Percentiles rank a stretch among this genome's conserved stretches.
Evolutionary conservation across 139 green algal genomes (phyloP).

Genomic region (Picochlorum sp.): DNA sequence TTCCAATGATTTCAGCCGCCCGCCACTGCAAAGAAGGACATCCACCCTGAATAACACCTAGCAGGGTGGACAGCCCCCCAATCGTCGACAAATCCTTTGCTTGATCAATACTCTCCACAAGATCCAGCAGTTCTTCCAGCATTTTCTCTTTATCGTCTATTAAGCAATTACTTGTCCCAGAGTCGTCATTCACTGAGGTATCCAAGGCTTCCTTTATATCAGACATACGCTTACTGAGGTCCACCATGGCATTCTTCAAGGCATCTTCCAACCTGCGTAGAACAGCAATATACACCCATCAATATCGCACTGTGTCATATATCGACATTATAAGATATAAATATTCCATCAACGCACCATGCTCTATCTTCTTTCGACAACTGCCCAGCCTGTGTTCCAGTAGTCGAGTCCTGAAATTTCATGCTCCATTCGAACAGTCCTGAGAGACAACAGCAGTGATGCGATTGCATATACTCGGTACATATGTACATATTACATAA

Average conservation of each 20-base stretch:
- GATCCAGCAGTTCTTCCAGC: conserved; percentile 74
- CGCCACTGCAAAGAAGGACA: conserved; percentile 45
- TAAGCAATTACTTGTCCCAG: not conserved
- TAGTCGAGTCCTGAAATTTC: conserved; percentile 34
- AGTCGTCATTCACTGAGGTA: not conserved
- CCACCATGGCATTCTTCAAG: conserved; percentile 50
- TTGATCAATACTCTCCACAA: conserved; percentile 66
- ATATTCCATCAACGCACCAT: conserved; percentile 21
- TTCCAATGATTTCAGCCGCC: conserved; percentile 66
- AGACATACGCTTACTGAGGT: conserved; percentile 58
- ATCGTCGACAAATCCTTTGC: conserved; percentile 74
- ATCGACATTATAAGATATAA: not conserved
- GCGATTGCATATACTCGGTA: too few relatives aligned
- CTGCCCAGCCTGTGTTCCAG: not conserved
- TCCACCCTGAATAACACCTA: conserved; percentile 43
- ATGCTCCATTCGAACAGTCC: conserved; percentile 82
- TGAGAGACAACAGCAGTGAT: too few relatives aligned
- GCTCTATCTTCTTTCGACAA: conserved; percentile 21
- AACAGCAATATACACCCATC: too few relatives aligned
- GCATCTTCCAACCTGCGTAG: conserved; percentile 50
- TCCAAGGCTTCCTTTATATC: conserved; percentile 54
- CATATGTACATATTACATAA: not conserved
- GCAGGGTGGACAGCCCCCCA: conserved; percentile 61
- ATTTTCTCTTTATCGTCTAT: conserved; percentile 43
- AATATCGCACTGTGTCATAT: not conserved